Base-by-base conservation (phyloP, 805 yeast species). In the Ogataea nonfermentans region DNA sequence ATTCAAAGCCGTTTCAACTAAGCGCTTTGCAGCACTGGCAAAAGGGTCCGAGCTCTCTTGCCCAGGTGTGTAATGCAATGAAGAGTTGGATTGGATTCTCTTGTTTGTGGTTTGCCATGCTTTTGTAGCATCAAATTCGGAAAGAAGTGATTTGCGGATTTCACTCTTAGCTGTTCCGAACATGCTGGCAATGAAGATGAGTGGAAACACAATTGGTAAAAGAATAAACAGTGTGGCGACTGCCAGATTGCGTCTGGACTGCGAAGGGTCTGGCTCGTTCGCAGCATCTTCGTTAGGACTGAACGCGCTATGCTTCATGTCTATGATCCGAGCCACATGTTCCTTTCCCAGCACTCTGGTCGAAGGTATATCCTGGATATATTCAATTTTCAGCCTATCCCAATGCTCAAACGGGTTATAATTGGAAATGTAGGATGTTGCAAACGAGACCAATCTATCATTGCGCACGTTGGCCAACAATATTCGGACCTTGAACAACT, bases 401-500 rank as follows among this genome's bases (percentile, higher is more conserved):
- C 76, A 73, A 33, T 63, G 64, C n/a, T 67, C 63, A 57, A 88
- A 89, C 2, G 96, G 95, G 40, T 85, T 78, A 44, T 71, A 74
- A 22, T 79, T 71, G 3, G 91, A 71, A 42, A 91, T 82, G 59
- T 70, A 89, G 0, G 95, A 72, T 0, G 97, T 87, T 63, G 79
- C 85, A 59, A 88, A 91, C 11, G 91, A 82, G 6, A 90, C 98
- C 0, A 95, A 78, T 43, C 96, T 70, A 61, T 90, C 98, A 55
- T 85, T 81, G 40, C 79, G 71, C 16, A 82, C 73, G 62, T 91
- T 90, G 8, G 96, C 89, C 41, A 88, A 66, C 2, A 79, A 57
- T 3, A 76, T 65, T 38, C 83, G 71, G 40, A 73, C 69, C 44
- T 78, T 64, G 58, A 90, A 90, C 42, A 51, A 55, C 9, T 54